Conservation (phyloP, 2,329 filamentous ascomycete species). For the Dothistroma septosporum region DNA sequence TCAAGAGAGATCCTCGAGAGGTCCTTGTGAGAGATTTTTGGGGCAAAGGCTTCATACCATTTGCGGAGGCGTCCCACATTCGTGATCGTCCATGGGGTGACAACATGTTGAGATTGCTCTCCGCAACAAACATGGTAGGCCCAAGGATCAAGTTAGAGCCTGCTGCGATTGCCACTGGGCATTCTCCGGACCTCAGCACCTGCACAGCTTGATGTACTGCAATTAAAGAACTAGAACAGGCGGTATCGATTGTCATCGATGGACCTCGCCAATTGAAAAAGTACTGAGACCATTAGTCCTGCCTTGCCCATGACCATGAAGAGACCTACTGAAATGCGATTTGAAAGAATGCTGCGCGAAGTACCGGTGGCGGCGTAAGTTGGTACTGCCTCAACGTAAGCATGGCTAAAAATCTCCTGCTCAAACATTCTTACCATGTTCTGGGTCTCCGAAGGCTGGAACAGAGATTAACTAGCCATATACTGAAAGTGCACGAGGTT, state of each 20-base stretch:
- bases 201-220: slow-evolving; percentile 35
- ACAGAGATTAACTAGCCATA: too few species aligned
- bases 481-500: too few species aligned
- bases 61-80: slow-evolving; percentile 36
- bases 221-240: slow-evolving; percentile 43
- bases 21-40: too few species aligned
- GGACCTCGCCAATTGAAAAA: slow-evolving; percentile 26
- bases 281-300: slow-evolving; percentile 5
- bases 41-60: too few species aligned
- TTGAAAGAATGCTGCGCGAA: slow-evolving; percentile 21
- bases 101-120: slow-evolving; percentile 33
- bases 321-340: slow-evolving; percentile 16
- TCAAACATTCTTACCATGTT: too few species aligned
- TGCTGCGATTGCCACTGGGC: slow-evolving; percentile 15
- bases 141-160: slow-evolving; percentile 28
- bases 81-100: slow-evolving; percentile 27
- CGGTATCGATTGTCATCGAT: slow-evolving; percentile 45
- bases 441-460: too few species aligned
- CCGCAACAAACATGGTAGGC: slow-evolving; percentile 23
- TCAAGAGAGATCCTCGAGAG: too few species aligned
- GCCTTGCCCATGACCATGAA: too few species aligned
- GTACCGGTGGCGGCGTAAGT: slow-evolving; percentile 25
- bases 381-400: slow-evolving; percentile 9
- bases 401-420: too few species aligned
- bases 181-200: slow-evolving; percentile 29